A percentile compares a stretch with the other conserved stretches of the same genome.
Evolutionary conservation across 306 rosid species (phyloP).

Genomic region (Sicyos baderoa): DNA sequence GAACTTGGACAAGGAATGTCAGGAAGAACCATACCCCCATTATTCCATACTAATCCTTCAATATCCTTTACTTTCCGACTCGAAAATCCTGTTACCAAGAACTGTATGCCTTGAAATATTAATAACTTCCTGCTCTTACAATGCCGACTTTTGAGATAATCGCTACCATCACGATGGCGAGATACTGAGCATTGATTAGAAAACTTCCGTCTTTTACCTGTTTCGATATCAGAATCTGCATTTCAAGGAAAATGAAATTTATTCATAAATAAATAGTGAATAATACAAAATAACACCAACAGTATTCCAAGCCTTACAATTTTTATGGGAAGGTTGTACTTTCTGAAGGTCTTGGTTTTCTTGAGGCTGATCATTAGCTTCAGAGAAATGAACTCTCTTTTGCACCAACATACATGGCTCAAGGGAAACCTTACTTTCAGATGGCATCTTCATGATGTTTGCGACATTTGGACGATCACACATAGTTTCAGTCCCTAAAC

Average conservation of each 20-base stretch:
- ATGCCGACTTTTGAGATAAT: slow-evolving; percentile 29
- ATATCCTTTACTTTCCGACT: slow-evolving; percentile 47
- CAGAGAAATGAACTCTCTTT: slow-evolving; percentile 58
- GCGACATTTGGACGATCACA: slow-evolving; percentile 29
- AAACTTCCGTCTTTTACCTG: slow-evolving; percentile 30
- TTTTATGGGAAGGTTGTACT: slow-evolving; percentile 32
- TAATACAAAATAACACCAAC: background rate
- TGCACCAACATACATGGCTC: slow-evolving; percentile 29
- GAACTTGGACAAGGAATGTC: slow-evolving; percentile 59
- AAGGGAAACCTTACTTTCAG: slow-evolving; percentile 23
- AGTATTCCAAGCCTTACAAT: slow-evolving; percentile 24
- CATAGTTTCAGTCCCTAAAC: slow-evolving; percentile 23
- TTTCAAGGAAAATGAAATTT: slow-evolving; percentile 13
- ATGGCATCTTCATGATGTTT: slow-evolving; percentile 24
- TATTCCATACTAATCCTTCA: slow-evolving; percentile 51
- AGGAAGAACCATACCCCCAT: slow-evolving; percentile 62
- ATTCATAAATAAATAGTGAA: background rate
- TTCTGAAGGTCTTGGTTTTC: slow-evolving; percentile 32
- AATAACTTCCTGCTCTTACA: slow-evolving; percentile 29
- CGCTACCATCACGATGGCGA: slow-evolving; percentile 23
- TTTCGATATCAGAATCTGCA: slow-evolving; percentile 44
- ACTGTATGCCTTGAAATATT: slow-evolving; percentile 58
- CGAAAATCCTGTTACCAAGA: slow-evolving; percentile 75
- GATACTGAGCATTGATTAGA: slow-evolving; percentile 27
- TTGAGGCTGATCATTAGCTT: slow-evolving; percentile 36